phyloP scores from a whole-genome alignment of 352 stramenopile genomes.

The Phytopythium mirpurense region DNA sequence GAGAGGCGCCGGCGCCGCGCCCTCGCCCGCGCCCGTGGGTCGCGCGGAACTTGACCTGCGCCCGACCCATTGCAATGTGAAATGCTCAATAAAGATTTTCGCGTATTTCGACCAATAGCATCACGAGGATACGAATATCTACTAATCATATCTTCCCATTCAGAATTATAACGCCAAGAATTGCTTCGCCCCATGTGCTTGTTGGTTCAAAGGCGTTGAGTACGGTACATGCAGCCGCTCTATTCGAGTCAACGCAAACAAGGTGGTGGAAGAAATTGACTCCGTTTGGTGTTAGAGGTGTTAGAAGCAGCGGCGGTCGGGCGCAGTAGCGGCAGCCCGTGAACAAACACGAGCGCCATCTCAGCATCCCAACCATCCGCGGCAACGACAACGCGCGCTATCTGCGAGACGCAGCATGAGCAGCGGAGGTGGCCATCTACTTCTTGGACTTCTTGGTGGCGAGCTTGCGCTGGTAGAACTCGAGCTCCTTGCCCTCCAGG shows the following conservation, averaged over 20 bases:
- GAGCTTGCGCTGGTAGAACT: conserved; percentile 99
- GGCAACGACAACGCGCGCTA: conserved; percentile 3
- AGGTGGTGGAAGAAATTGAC: conserved; percentile 31
- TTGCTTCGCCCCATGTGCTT: too few relatives aligned
- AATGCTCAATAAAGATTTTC: background rate
- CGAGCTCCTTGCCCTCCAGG: conserved; percentile 98
- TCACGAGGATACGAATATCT: too few relatives aligned
- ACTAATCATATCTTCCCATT: too few relatives aligned
- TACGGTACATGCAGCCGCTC: too few relatives aligned
- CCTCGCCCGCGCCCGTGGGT: conserved; percentile 49
- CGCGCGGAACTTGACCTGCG: conserved; percentile 61
- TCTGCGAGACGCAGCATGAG: conserved; percentile 13
- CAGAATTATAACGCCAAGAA: too few relatives aligned
- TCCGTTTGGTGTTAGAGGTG: conserved; percentile 38
- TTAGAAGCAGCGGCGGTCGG: background rate
- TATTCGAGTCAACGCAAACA: background rate
- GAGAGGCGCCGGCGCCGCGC: conserved; percentile 24
- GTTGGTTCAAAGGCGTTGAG: too few relatives aligned
- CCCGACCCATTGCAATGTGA: conserved; percentile 51
- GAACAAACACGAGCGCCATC: too few relatives aligned
- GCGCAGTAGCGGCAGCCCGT: background rate
- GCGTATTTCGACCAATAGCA: background rate
- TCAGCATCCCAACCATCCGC: too few relatives aligned
- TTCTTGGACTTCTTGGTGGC: conserved; percentile 99
- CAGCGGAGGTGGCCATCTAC: conserved; percentile 42